phyloP scores from a whole-genome alignment of 352 stramenopile genomes.

The Globisporangium parvum region DNA sequence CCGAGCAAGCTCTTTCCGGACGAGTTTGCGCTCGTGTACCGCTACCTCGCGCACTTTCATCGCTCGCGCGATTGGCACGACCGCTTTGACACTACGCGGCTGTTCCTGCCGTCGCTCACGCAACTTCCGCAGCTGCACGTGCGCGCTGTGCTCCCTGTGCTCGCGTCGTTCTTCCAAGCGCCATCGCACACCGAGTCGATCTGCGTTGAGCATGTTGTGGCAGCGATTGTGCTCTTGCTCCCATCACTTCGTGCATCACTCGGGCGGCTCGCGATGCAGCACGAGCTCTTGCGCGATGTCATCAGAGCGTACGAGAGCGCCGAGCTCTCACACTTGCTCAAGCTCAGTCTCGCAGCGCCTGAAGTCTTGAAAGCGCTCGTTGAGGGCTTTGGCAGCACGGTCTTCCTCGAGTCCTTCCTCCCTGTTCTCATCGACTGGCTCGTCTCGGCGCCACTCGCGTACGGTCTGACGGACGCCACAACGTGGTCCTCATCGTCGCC shows the following conservation, averaged over 20 bases:
- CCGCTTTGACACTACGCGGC: slow-evolving; percentile 25
- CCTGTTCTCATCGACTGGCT: slow-evolving; percentile 70
- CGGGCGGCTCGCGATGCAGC: slow-evolving; percentile 20
- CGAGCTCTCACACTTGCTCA: slow-evolving; percentile 27
- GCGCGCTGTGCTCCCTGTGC: slow-evolving; percentile 38
- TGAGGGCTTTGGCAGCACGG: slow-evolving; percentile 35
- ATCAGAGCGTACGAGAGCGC: slow-evolving; percentile 54
- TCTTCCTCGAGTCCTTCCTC: slow-evolving; percentile 47
- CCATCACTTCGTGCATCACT: slow-evolving; percentile 34
- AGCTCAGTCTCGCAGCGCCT: slow-evolving; percentile 41
- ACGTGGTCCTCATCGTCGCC: slow-evolving; percentile 1
- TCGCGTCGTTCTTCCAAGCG: slow-evolving; percentile 49
- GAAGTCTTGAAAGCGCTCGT: slow-evolving; percentile 41
- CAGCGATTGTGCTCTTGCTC: slow-evolving; percentile 60
- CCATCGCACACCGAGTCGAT: slow-evolving; percentile 32
- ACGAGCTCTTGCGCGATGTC: slow-evolving; percentile 37
- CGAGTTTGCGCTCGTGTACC: slow-evolving; percentile 38
- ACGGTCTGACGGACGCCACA: neutral
- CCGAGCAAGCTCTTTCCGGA: slow-evolving; percentile 36
- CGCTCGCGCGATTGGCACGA: slow-evolving; percentile 30
- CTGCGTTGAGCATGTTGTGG: slow-evolving; percentile 32
- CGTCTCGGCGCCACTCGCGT: slow-evolving; percentile 16
- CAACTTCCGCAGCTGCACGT: slow-evolving; percentile 41
- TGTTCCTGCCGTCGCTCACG: slow-evolving; percentile 29
- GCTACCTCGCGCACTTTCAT: slow-evolving; percentile 41